phyloP scores from a whole-genome alignment of 805 yeast genomes.

The Metschnikowia koreensis region DNA sequence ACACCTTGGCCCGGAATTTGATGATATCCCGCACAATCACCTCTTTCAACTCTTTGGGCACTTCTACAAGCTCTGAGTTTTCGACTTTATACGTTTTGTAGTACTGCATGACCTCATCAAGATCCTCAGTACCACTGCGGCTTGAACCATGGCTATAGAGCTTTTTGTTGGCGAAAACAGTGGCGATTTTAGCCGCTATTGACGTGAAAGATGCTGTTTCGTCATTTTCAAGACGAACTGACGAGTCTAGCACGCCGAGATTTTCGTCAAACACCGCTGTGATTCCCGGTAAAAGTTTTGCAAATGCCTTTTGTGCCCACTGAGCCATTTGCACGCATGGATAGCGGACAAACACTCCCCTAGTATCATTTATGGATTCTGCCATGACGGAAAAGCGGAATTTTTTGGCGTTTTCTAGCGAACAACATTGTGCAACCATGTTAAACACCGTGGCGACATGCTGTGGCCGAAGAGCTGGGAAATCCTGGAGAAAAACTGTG shows the following conservation, averaged over 20 bases:
- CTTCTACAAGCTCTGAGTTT: conserved; percentile 53
- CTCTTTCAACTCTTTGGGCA: conserved; percentile 53
- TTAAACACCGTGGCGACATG: conserved; percentile 35
- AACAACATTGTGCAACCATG: conserved; percentile 16
- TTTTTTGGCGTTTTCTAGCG: background rate
- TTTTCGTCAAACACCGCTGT: conserved; percentile 13
- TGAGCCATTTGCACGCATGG: conserved; percentile 14
- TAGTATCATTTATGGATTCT: conserved; percentile 25
- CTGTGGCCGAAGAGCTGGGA: conserved; percentile 29
- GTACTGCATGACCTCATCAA: conserved; percentile 35
- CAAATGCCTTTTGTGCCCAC: conserved; percentile 15
- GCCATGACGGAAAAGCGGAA: conserved; percentile 36
- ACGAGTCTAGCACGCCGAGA: background rate
- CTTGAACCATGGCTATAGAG: conserved; percentile 20
- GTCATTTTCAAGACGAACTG: background rate
- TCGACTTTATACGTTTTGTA: conserved; percentile 51
- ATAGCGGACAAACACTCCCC: conserved; percentile 38
- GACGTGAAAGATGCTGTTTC: background rate
- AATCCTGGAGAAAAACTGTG: conserved; percentile 31
- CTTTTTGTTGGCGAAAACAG: conserved; percentile 19
- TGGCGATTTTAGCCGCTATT: background rate
- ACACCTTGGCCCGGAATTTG: conserved; percentile 54
- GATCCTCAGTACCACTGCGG: conserved; percentile 33
- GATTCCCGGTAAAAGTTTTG: conserved; percentile 1
- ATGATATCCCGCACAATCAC: conserved; percentile 52